These are phyloP conservation scores for Ceratobasidium sp. DNA, from an alignment of 1,284 basidiomycete genomes.

Conservation along the genomic window DNA sequence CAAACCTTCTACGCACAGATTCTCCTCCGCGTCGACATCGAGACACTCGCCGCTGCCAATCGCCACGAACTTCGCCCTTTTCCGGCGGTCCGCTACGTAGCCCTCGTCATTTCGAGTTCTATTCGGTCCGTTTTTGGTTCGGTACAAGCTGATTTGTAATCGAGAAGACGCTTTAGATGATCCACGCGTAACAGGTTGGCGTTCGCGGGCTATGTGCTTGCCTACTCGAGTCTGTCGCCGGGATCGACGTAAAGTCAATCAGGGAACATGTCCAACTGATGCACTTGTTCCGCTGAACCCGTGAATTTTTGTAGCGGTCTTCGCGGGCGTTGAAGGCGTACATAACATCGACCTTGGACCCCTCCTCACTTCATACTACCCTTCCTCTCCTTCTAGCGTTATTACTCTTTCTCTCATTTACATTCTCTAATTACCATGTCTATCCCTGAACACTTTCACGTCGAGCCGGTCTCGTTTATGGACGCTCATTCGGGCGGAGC, in stretches of 20 bases:
- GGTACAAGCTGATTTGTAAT: not conserved
- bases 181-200: too few species aligned
- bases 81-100: too few species aligned
- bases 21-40: not conserved
- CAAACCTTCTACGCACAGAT: not conserved
- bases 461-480: slow-evolving; percentile 30
- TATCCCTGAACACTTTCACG: slow-evolving; percentile 2
- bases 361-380: too few species aligned
- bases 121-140: too few species aligned
- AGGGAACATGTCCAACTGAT: too few species aligned
- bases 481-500: slow-evolving; percentile 35
- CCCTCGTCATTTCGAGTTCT: too few species aligned
- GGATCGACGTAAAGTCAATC: too few species aligned
- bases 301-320: not conserved
- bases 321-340: slow-evolving; percentile 1
- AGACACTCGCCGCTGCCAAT: slow-evolving; percentile 36
- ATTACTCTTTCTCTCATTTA: not conserved
- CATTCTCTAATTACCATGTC: not conserved
- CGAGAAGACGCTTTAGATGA: not conserved
- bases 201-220: too few species aligned
- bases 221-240: too few species aligned
- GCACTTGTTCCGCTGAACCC: too few species aligned
- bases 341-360: not conserved
- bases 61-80: slow-evolving; percentile 10
- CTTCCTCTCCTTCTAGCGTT: not conserved